Evolutionary conservation across 2,329 filamentous ascomycete genomes (phyloP), one percentile per base, ranked within the genome.

Genomic region (Microdochium bolleyi): DNA sequence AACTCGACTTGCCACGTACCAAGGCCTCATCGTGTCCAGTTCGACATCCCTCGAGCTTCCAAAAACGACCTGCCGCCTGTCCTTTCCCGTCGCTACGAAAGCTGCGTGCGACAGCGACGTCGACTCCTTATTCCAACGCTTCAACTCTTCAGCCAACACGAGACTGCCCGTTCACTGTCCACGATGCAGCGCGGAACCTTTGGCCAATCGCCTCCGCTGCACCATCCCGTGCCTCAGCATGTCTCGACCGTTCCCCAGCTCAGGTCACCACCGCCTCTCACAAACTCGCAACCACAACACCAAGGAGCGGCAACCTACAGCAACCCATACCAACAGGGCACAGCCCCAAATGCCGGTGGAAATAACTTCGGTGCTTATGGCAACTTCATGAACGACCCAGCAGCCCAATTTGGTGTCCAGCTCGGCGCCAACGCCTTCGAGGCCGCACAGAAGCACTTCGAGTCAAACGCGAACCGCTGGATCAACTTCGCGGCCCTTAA

Each of bases 241-340:
- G 92, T 97, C 64, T 97, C 94, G 66, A 95, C 92, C 54, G 94
- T 99, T 50, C 94, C 94, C 48, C 94, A 97, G 74, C 84, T 99
- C 69, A 86, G 95, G 70, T 97, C 94, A 54, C 94, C 94, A 56
- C 92, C 89, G 54, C 88, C 90, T 56, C 92, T 89, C 37, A 79
- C 79, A 51, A 82, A 84, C 37, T 79, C 79, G 54, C 85, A 84
- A 59, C 84, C 85, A 53, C 86, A 88, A 64, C 80, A 83, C 34
- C 81, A 84, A 60, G 78, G 80, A 56, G 75, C 77, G 57, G 77
- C 79, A 59, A 46, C 41, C 21, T 79, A 87, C 73, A 83, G 85
- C 50, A 91, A 89, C 64, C 85, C 86, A 32, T 89, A 90, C 58
- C 87, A 89, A 64, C 80, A 84, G 57, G 82, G 82, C 65, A 67